A percentile compares a stretch with the other conserved stretches of the same genome.
phyloP scores from a whole-genome alignment of 495 filamentous ascomycete species.

The Chaetomidium leptoderma region DNA sequence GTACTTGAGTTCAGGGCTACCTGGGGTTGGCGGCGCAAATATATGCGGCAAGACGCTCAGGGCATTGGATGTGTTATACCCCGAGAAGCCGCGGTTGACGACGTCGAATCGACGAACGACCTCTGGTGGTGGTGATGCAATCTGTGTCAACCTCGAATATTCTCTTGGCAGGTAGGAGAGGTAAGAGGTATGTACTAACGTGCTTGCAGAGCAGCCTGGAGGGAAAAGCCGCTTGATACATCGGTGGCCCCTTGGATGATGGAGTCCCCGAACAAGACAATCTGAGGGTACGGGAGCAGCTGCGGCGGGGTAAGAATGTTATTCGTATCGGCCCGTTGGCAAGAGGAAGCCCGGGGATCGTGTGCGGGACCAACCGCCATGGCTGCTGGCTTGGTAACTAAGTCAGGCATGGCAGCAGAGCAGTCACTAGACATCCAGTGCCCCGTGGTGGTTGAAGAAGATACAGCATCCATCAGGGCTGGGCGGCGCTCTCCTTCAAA shows the following conservation, averaged over 20 bases:
- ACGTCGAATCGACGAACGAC: conserved; percentile 44
- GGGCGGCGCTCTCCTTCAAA: conserved; percentile 10
- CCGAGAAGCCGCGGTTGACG: conserved; percentile 48
- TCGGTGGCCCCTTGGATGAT: conserved; percentile 62
- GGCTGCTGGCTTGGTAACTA: neutral
- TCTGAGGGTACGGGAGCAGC: conserved; percentile 54
- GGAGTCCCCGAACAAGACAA: conserved; percentile 80
- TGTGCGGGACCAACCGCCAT: conserved; percentile 27
- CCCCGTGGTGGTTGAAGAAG: neutral
- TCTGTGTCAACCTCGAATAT: neutral
- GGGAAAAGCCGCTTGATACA: conserved; percentile 60
- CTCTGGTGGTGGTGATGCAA: conserved; percentile 32
- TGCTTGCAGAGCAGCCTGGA: conserved; percentile 66
- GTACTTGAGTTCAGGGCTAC: conserved; percentile 54
- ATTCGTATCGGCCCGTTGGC: conserved; percentile 15
- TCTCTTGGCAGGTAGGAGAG: neutral
- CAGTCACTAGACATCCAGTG: neutral
- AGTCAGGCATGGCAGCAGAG: neutral
- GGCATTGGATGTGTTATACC: conserved; percentile 48
- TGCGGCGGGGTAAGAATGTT: conserved; percentile 14
- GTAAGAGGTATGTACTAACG: no score
- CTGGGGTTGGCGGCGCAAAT: conserved; percentile 42
- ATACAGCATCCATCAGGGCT: neutral
- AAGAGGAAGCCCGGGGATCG: neutral
- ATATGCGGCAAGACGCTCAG: conserved; percentile 40